Evolutionary conservation across 345 rosid species (phyloP).

Genomic region (Citrus reticulata): DNA sequence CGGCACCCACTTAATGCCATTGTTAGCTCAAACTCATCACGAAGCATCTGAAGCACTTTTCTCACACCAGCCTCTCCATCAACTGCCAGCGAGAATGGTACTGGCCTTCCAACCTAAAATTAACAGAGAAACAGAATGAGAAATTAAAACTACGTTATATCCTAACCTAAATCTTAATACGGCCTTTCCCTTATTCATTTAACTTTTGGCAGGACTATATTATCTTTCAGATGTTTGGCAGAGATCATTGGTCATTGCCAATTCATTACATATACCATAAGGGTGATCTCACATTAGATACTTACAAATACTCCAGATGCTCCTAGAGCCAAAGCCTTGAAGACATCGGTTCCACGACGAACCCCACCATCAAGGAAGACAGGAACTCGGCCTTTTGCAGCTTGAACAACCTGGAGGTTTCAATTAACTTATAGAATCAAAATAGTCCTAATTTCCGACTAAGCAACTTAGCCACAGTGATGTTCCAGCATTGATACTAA

Average conservation of each 20-base stretch:
- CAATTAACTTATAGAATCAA: neutral
- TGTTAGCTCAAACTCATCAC: constrained; percentile 80
- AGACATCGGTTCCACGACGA: constrained; percentile 97
- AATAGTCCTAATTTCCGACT: neutral
- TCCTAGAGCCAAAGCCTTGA: constrained; percentile 95
- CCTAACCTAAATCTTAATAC: neutral
- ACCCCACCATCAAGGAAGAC: constrained; percentile 96
- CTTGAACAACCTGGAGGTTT: constrained; percentile 70
- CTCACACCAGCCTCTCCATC: constrained; percentile 72
- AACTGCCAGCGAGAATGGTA: constrained; percentile 73
- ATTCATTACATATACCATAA: neutral
- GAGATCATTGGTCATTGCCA: neutral
- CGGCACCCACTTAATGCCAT: constrained; percentile 92
- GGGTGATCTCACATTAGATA: neutral
- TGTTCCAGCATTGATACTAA: neutral
- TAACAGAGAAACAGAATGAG: neutral
- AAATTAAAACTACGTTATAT: neutral
- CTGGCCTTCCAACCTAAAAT: constrained; percentile 87
- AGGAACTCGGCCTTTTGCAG: constrained; percentile 78
- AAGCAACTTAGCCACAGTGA: neutral
- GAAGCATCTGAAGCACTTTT: constrained; percentile 74
- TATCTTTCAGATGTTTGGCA: neutral
- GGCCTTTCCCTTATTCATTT: neutral
- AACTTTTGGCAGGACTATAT: neutral
- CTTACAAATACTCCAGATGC: constrained; percentile 96